phyloP scores from a whole-genome alignment of 1,284 basidiomycete genomes.

The Malassezia vespertilionis region DNA sequence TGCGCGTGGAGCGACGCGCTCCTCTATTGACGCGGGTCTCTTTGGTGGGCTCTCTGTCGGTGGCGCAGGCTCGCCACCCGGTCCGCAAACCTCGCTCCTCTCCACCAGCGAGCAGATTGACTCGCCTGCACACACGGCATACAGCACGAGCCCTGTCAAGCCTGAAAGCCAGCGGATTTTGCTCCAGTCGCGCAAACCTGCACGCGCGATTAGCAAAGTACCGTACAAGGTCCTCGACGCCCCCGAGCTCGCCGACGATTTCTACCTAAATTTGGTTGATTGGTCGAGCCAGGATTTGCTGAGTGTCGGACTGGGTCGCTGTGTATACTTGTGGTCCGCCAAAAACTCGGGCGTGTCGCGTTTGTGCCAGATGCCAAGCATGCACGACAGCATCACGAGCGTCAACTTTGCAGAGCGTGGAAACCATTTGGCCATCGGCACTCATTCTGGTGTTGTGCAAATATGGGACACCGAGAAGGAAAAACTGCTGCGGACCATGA shows the following conservation, averaged over 20 bases:
- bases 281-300: constrained; percentile 92
- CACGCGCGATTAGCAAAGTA: constrained; percentile 78
- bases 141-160: constrained; percentile 80
- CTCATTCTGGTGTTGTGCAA: constrained; percentile 71
- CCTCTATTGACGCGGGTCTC: constrained; percentile 16
- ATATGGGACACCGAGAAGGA: constrained; percentile 86
- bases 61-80: neutral
- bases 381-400: constrained; percentile 39
- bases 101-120: constrained; percentile 39
- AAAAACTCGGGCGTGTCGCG: constrained; percentile 83
- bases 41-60: constrained; percentile 25
- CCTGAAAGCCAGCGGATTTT: constrained; percentile 72
- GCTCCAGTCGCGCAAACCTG: constrained; percentile 67
- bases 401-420: constrained; percentile 56
- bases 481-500: constrained; percentile 64
- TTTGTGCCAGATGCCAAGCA: constrained; percentile 63
- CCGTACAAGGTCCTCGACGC: constrained; percentile 96
- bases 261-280: constrained; percentile 94
- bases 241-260: constrained; percentile 84
- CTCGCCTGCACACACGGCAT: constrained; percentile 64
- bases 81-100: neutral
- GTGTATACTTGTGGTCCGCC: constrained; percentile 94
- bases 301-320: constrained; percentile 78
- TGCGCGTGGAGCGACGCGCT: neutral
- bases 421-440: constrained; percentile 74